Conservation (phyloP, 2,329 filamentous ascomycete species). For the Xylariaceae sp. region DNA sequence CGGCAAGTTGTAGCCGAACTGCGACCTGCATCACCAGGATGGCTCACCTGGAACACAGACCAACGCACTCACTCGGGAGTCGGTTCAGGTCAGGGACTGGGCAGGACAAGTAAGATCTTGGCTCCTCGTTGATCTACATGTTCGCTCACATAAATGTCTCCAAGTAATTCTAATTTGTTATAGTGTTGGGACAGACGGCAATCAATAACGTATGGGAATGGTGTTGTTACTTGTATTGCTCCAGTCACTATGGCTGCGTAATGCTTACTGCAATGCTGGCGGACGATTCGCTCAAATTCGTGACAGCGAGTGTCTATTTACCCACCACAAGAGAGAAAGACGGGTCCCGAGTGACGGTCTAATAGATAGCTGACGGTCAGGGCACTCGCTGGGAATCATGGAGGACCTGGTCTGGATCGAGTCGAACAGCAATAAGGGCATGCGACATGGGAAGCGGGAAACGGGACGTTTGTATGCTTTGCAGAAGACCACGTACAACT, state of each 20-base stretch:
- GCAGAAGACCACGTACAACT: constrained; percentile 7
- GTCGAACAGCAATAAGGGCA: constrained; percentile 5
- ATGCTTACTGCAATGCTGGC: background rate
- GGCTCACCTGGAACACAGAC: too few species aligned
- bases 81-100: too few species aligned
- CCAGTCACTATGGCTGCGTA: background rate
- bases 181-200: background rate
- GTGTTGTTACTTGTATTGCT: background rate
- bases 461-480: constrained; percentile 7
- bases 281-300: constrained; percentile 1
- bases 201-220: background rate
- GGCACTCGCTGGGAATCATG: constrained; percentile 4
- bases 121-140: too few species aligned
- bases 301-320: background rate
- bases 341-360: constrained; percentile 6
- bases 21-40: too few species aligned
- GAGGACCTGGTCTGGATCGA: constrained; percentile 10
- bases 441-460: constrained; percentile 7
- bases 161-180: background rate
- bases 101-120: too few species aligned
- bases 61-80: too few species aligned
- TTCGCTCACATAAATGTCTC: background rate
- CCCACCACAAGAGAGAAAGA: constrained; percentile 2
- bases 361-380: constrained; percentile 7
- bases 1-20: too few species aligned